These are phyloP conservation scores for Tolypocladium tropicale DNA, from an alignment of 2,329 filamentous ascomycete species.

Conservation along the genomic window DNA sequence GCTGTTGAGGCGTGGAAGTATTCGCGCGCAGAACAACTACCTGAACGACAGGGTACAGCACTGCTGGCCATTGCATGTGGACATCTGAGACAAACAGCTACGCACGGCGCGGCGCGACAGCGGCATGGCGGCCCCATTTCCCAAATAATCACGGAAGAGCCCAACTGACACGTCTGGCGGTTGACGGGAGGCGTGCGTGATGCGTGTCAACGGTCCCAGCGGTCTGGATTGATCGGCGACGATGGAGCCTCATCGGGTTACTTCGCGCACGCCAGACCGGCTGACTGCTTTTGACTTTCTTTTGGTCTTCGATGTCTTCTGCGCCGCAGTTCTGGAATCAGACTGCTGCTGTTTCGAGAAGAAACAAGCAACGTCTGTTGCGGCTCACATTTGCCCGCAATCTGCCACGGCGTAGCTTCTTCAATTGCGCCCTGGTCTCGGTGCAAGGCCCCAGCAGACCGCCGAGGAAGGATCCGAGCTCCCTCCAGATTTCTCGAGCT, in stretches of 20 bases:
- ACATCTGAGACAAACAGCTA: background rate
- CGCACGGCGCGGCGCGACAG: background rate
- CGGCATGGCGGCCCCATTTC: background rate
- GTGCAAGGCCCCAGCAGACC: background rate
- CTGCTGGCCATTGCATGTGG: background rate
- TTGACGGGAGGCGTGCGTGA: background rate
- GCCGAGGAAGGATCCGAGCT: background rate
- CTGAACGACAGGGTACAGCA: background rate
- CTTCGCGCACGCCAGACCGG: background rate
- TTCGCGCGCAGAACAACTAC: background rate
- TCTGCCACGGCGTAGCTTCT: background rate
- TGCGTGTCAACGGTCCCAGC: conserved; percentile 5
- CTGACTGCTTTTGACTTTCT: background rate
- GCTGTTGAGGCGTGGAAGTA: background rate
- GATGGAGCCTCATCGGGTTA: conserved; percentile 1
- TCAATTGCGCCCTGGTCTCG: background rate
- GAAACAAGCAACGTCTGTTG: background rate
- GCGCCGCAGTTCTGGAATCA: background rate
- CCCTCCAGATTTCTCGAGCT: background rate
- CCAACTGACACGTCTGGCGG: background rate
- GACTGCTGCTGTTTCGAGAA: background rate
- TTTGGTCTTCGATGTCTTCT: background rate
- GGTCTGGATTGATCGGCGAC: conserved; percentile 7
- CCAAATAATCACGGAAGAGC: background rate
- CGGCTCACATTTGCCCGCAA: background rate